Evolutionary conservation across 108 stramenopile species (phyloP).

Genomic region (Pseudonitzschia multiseries): DNA sequence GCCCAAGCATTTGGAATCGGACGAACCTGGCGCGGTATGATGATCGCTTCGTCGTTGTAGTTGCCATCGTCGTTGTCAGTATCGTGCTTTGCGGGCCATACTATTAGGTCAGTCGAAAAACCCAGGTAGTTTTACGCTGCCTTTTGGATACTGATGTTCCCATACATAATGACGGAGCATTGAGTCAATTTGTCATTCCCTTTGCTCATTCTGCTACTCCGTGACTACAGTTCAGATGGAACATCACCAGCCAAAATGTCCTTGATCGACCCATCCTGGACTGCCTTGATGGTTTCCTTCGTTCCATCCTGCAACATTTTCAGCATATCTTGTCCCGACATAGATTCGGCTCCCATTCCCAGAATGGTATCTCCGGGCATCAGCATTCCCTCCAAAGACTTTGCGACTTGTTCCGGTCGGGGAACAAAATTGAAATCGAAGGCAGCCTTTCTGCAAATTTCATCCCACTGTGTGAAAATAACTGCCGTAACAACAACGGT

Average conservation of each 20-base stretch:
- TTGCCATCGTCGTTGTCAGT: not conserved
- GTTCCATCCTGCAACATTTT: not conserved
- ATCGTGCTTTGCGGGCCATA: not conserved
- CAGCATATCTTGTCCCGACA: conserved; percentile 3
- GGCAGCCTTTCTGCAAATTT: conserved; percentile 53
- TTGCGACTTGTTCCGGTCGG: conserved; percentile 44
- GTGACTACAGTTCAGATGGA: not conserved
- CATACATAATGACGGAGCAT: not conserved
- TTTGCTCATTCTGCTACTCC: not conserved
- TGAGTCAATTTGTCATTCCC: not conserved
- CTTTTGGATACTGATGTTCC: too few species aligned
- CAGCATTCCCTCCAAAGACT: conserved; percentile 19
- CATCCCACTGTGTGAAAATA: conserved; percentile 64
- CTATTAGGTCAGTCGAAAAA: not conserved
- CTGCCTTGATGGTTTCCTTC: conserved; percentile 14
- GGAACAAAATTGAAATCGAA: conserved; percentile 61
- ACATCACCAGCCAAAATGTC: conserved; percentile 20
- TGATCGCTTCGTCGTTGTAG: not conserved
- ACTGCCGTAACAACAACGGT: conserved; percentile 58
- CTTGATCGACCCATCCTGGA: conserved; percentile 24
- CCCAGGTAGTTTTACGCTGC: not conserved
- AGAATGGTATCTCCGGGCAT: conserved; percentile 17
- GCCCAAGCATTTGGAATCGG: not conserved
- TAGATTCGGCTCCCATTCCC: conserved; percentile 11
- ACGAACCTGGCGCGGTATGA: not conserved